These are phyloP conservation scores for Ceriops tagal DNA, from an alignment of 345 rosid species.

Conservation along the genomic window DNA sequence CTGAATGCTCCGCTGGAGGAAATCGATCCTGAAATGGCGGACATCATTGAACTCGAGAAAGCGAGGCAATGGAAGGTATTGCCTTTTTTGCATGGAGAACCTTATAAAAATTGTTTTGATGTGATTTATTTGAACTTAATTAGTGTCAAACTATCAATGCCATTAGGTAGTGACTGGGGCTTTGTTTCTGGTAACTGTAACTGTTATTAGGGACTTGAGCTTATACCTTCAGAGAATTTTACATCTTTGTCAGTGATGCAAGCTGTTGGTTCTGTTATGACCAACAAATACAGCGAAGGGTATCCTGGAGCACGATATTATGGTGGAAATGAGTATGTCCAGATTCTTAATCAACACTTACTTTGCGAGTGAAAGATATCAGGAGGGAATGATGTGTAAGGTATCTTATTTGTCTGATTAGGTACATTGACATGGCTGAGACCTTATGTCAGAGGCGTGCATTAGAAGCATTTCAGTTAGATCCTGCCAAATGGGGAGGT, in stretches of 20 bases:
- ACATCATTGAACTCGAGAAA: slow-evolving; percentile 90
- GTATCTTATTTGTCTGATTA: slow-evolving; percentile 16
- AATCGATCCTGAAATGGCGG: slow-evolving; percentile 81
- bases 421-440: slow-evolving; percentile 97
- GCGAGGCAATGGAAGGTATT: slow-evolving; percentile 99
- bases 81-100: neutral
- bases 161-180: neutral
- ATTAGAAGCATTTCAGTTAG: slow-evolving; percentile 73
- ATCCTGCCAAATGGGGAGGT: slow-evolving; percentile 98
- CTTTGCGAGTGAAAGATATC: too few species aligned
- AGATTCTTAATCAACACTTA: too few species aligned
- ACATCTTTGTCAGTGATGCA: slow-evolving; percentile 91
- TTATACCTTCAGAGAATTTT: slow-evolving; percentile 93
- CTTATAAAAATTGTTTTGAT: neutral
- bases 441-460: slow-evolving; percentile 89
- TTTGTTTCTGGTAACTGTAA: slow-evolving; percentile 6
- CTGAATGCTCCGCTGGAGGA: slow-evolving; percentile 75
- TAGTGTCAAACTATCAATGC: too few species aligned
- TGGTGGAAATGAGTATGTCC: slow-evolving; percentile 86
- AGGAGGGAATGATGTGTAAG: slow-evolving; percentile 2
- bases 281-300: slow-evolving; percentile 95
- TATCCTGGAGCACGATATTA: slow-evolving; percentile 97
- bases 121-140: neutral
- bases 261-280: slow-evolving; percentile 97
- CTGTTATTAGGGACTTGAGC: slow-evolving; percentile 68